Percentiles rank a stretch among this genome's conserved stretches.
Conservation (phyloP, 495 filamentous ascomycete genomes). For the Penicillium samsonianum region DNA sequence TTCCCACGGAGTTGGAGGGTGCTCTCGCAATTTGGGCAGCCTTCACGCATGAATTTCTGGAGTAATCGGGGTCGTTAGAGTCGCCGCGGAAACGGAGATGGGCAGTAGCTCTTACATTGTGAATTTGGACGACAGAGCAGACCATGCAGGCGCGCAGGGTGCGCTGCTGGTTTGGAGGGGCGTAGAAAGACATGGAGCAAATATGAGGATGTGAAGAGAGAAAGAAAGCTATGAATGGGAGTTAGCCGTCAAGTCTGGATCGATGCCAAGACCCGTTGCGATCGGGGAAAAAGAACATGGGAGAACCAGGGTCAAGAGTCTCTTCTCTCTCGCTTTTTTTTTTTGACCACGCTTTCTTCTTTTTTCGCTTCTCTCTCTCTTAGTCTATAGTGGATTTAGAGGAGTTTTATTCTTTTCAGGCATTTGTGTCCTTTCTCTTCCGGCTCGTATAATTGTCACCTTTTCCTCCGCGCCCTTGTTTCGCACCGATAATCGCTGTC, state of each 20-base stretch:
- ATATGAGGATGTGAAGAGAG: conserved; percentile 5
- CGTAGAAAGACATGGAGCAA: conserved; percentile 50
- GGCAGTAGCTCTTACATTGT: conserved; percentile 54
- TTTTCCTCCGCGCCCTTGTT: conserved; percentile 8
- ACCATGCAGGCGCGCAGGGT: conserved; percentile 97
- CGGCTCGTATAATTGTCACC: conserved; percentile 4
- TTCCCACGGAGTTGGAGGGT: conserved; percentile 80
- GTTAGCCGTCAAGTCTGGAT: conserved; percentile 23
- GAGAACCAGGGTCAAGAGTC: conserved; percentile 24
- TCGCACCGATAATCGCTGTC: conserved; percentile 30
- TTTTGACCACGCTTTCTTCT: conserved; percentile 1
- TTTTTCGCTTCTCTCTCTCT: conserved; percentile 11
- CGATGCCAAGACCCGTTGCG: conserved; percentile 30
- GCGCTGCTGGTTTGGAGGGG: conserved; percentile 67
- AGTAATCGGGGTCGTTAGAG: conserved; percentile 7
- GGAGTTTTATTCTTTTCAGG: conserved; percentile 17
- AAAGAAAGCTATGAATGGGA: conserved; percentile 10
- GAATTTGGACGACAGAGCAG: conserved; percentile 85
- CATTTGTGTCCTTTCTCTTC: conserved; percentile 8
- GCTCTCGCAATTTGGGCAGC: conserved; percentile 95
- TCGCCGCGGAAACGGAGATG: conserved; percentile 2
- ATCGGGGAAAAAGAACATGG: conserved; percentile 32
- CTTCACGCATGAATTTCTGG: conserved; percentile 77
- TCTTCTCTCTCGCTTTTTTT: conserved; percentile 1
- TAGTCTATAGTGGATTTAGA: conserved; percentile 16